Evolutionary conservation across 2,329 filamentous ascomycete genomes (phyloP), one percentile per base, ranked within the genome.

Genomic region (Chaetoscypha palmicola): DNA sequence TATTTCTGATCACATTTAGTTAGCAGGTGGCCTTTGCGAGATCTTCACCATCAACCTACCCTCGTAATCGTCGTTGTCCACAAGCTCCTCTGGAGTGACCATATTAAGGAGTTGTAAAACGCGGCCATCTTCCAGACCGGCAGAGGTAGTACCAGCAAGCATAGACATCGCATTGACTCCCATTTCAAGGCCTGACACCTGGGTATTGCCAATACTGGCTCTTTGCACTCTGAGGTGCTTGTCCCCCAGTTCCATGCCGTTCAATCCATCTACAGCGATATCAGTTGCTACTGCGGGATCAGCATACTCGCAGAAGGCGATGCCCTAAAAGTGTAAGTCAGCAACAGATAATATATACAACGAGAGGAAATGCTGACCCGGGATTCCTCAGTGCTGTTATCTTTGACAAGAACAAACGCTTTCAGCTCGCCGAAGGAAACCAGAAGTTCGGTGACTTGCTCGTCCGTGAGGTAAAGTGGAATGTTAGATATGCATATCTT

Each of bases 141-240:
- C 76, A 28, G 86, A 84, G 2, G 82, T 87, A 16, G 92, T 94
- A 46, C 91, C 90, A 28, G 92, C 92, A 57, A 98, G 85, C 77
- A 96, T 89, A 39, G 90, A 94, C 81, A 98, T 97, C 51, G 92
- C 92, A 56, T 92, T 94, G 50, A 98, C 91, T 43, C 91, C 88
- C 75, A 96, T 94, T 60, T 98, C 92, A 31, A 94, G 77, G 51
- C 89, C 89, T 36, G 86, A 76, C 17, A 89, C 89, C 64, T 98
- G 92, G n/a, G 89, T 91, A 49, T 88, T 83, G 55, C 92, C 92
- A 53, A 96, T 86, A 64, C 90, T 94, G 22, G 92, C 94, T 60
- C 90, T 87, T 53, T 79, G 73, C 26, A 96, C 89, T 68, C 84
- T 91, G 43, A 98, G 75, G 57, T 83, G 79, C 58, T 84, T 83